Percentiles rank a stretch among this genome's conserved stretches.
Conservation (phyloP, 306 rosid species). For the Vicia sativa region DNA sequence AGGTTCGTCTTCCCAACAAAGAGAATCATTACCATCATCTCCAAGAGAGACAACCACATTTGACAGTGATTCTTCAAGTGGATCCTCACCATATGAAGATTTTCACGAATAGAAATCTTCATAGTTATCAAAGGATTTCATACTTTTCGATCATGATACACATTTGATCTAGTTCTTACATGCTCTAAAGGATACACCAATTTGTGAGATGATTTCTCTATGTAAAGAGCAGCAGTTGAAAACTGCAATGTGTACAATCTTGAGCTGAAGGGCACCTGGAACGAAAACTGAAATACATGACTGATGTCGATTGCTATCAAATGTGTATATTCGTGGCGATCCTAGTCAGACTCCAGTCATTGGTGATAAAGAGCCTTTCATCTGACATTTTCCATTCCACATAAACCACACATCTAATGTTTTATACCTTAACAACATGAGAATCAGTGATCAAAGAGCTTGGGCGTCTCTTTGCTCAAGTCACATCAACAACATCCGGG, state of each 20-base stretch:
- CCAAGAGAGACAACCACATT: slow-evolving; percentile 80
- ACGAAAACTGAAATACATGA: slow-evolving; percentile 34
- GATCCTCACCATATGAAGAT: slow-evolving; percentile 89
- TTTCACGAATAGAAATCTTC: slow-evolving; percentile 61
- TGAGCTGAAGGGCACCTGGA: slow-evolving; percentile 23
- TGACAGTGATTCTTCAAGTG: slow-evolving; percentile 89
- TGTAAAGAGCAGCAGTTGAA: slow-evolving; percentile 30
- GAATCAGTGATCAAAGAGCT: slow-evolving; percentile 26
- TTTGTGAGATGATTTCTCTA: slow-evolving; percentile 25
- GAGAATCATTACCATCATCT: slow-evolving; percentile 82
- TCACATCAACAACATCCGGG: neutral
- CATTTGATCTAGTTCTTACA: slow-evolving; percentile 3
- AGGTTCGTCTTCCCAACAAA: slow-evolving; percentile 84
- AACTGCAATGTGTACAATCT: slow-evolving; percentile 25
- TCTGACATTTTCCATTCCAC: slow-evolving; percentile 11
- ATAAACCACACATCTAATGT: slow-evolving; percentile 26
- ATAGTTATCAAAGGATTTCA: slow-evolving; percentile 29
- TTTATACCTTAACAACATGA: slow-evolving; percentile 28
- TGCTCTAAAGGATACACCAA: slow-evolving; percentile 19
- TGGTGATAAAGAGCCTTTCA: slow-evolving; percentile 26
- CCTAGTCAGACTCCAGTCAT: slow-evolving; percentile 21
- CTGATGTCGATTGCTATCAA: slow-evolving; percentile 21
- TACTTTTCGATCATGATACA: slow-evolving; percentile 20
- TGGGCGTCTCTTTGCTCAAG: slow-evolving; percentile 9
- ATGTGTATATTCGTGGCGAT: slow-evolving; percentile 29